These are phyloP conservation scores for Penicillium goetzii DNA, from an alignment of 495 filamentous ascomycete species.

Conservation along the genomic window DNA sequence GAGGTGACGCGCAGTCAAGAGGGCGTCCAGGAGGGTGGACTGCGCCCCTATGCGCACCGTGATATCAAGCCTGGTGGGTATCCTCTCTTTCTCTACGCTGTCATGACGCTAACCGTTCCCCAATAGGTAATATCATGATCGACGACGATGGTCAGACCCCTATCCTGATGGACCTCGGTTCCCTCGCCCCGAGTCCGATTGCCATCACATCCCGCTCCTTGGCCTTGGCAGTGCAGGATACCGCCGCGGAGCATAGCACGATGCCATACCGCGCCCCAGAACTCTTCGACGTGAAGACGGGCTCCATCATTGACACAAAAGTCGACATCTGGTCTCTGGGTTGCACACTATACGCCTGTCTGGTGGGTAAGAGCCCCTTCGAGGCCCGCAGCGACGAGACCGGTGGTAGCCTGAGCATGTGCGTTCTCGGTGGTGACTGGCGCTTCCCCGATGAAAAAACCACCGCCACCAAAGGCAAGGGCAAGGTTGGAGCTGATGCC, in stretches of 20 bases:
- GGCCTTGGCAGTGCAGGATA: constrained; percentile 89
- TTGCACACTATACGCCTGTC: constrained; percentile 92
- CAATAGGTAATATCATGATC: constrained; percentile 92
- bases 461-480: constrained; percentile 59
- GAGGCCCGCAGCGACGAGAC: constrained; percentile 95
- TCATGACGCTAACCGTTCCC: constrained; percentile 21
- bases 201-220: constrained; percentile 92
- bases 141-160: constrained; percentile 81
- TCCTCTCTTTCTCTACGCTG: background rate
- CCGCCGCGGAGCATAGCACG: constrained; percentile 91
- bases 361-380: constrained; percentile 95
- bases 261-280: constrained; percentile 99
- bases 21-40: constrained; percentile 68
- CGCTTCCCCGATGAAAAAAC: constrained; percentile 83
- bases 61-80: constrained; percentile 92
- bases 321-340: constrained; percentile 98
- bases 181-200: constrained; percentile 83
- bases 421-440: constrained; percentile 90
- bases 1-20: constrained; percentile 76
- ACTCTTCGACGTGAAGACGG: constrained; percentile 97
- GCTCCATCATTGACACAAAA: constrained; percentile 89
- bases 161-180: constrained; percentile 98
- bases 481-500: constrained; percentile 34
- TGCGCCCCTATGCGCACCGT: constrained; percentile 87
- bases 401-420: constrained; percentile 88